Conservation (phyloP, 2,329 filamentous ascomycete species). For the Aspergillus pseudonomiae region DNA sequence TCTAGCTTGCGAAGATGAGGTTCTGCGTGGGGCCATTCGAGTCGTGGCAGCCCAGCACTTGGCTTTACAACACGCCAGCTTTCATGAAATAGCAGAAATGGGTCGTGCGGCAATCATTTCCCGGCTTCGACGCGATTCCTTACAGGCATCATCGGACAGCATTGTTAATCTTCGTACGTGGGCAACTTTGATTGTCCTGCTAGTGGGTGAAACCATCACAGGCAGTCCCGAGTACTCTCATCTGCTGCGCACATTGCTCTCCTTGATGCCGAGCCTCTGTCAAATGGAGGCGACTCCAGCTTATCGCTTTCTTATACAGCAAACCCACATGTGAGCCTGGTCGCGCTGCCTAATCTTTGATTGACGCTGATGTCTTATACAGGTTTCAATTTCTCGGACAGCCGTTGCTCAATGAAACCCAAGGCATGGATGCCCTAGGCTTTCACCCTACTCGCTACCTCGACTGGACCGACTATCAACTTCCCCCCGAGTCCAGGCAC, state of each 20-base stretch:
- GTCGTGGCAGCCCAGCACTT: constrained; percentile 29
- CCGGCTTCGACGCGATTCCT: constrained; percentile 18
- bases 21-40: constrained; percentile 27
- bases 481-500: constrained; percentile 17
- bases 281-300: neutral
- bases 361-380: too few species aligned
- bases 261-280: constrained; percentile 15
- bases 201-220: constrained; percentile 30
- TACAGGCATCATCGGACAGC: constrained; percentile 13
- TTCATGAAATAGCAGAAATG: constrained; percentile 18
- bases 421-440: constrained; percentile 16
- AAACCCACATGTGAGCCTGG: constrained; percentile 21
- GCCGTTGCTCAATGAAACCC: constrained; percentile 22
- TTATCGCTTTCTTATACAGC: constrained; percentile 18
- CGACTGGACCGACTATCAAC: constrained; percentile 21
- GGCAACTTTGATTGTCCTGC: constrained; percentile 26
- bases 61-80: constrained; percentile 11
- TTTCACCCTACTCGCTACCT: constrained; percentile 14
- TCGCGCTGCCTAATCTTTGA: neutral
- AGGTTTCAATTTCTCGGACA: constrained; percentile 23
- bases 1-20: constrained; percentile 26
- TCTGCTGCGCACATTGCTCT: constrained; percentile 21
- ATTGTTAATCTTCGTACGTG: constrained; percentile 22
- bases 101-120: constrained; percentile 21
- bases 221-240: constrained; percentile 24